Conservation (phyloP, 768 basidiomycete genomes). For the Amanita pallidorosea region DNA sequence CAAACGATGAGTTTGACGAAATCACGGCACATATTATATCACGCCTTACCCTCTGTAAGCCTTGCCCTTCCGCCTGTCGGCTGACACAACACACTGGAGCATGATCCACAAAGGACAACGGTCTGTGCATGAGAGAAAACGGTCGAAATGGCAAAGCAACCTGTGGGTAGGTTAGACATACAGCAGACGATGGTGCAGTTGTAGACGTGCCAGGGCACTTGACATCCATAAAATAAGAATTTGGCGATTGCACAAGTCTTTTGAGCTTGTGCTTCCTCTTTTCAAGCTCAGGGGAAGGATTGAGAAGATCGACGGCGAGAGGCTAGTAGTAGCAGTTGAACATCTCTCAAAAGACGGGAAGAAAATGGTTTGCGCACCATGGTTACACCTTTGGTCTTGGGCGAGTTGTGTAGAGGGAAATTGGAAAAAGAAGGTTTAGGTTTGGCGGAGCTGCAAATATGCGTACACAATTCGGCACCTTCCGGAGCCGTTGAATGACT, state of each 20-base stretch:
- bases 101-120: constrained; percentile 88
- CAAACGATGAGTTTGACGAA: constrained; percentile 1
- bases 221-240: constrained; percentile 99
- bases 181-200: not conserved
- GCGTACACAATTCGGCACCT: constrained; percentile 15
- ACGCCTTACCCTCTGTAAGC: constrained; percentile 84
- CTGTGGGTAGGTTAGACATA: constrained; percentile 27
- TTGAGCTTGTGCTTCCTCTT: constrained; percentile 96
- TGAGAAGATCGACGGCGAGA: constrained; percentile 96
- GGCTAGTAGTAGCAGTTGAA: constrained; percentile 34
- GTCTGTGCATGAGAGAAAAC: constrained; percentile 99
- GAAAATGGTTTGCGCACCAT: constrained; percentile 20
- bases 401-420: constrained; percentile 26
- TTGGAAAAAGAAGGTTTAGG: constrained; percentile 29
- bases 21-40: constrained; percentile 1
- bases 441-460: constrained; percentile 20
- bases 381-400: constrained; percentile 14
- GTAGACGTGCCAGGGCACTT: constrained; percentile 82
- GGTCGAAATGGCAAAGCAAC: constrained; percentile 91
- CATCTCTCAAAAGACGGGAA: not conserved
- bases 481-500: constrained; percentile 4
- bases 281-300: constrained; percentile 84
- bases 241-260: constrained; percentile 95
- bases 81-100: constrained; percentile 92
- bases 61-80: constrained; percentile 97